phyloP scores from a whole-genome alignment of 2,329 filamentous ascomycete genomes.

The Beauveria pseudobassiana region DNA sequence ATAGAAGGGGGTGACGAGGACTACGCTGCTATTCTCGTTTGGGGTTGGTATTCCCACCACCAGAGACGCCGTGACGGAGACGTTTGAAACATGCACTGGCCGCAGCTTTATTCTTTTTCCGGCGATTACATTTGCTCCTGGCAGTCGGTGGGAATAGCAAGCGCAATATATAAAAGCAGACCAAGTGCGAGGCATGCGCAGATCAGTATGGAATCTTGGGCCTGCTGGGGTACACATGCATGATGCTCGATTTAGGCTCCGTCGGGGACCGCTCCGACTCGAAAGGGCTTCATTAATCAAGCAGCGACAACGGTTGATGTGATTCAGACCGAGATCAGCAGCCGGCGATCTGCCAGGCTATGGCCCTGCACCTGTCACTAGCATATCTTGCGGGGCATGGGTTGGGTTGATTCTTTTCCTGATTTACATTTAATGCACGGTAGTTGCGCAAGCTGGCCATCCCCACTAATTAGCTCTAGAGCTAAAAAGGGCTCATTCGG shows the following conservation, averaged over 20 bases:
- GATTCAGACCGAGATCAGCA: constrained; percentile 4
- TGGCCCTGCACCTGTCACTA: background rate
- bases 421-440: background rate
- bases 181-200: background rate
- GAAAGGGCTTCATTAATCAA: background rate
- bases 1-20: background rate
- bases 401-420: background rate
- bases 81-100: constrained; percentile 6
- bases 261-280: background rate
- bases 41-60: background rate
- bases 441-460: background rate
- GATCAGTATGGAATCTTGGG: background rate
- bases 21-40: background rate
- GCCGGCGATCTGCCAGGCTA: background rate
- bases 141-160: background rate
- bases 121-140: background rate
- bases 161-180: background rate
- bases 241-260: background rate
- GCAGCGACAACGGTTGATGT: background rate
- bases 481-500: background rate
- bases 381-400: background rate
- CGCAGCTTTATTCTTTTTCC: background rate
- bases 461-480: background rate
- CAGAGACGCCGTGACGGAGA: background rate
- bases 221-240: background rate